Evolutionary conservation across 306 rosid genomes (phyloP).

Genomic region (Casuarina cunninghamiana): DNA sequence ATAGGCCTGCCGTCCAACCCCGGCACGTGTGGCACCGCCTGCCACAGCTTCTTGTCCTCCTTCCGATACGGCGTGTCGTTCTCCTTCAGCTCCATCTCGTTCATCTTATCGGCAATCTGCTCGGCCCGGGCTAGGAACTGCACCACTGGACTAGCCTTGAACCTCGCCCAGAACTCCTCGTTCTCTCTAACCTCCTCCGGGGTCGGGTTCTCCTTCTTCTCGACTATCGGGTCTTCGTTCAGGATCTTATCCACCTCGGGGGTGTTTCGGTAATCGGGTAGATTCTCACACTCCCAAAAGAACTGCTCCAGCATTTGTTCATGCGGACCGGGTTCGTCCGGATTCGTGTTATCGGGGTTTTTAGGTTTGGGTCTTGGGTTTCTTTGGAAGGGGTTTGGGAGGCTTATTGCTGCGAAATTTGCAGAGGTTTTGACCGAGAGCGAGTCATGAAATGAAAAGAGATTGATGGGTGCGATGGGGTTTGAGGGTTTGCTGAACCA

Average conservation of each 20-base stretch:
- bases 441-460: slow-evolving; percentile 36
- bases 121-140: slow-evolving; percentile 62
- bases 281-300: slow-evolving; percentile 65
- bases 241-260: slow-evolving; percentile 76
- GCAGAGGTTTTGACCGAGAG: slow-evolving; percentile 30
- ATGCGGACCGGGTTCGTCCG: slow-evolving; percentile 50
- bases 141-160: slow-evolving; percentile 54
- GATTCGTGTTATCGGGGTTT: slow-evolving; percentile 23
- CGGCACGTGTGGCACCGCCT: slow-evolving; percentile 54
- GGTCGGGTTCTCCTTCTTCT: slow-evolving; percentile 59
- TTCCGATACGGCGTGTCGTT: slow-evolving; percentile 57
- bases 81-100: slow-evolving; percentile 60
- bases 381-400: slow-evolving; percentile 43
- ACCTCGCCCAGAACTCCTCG: slow-evolving; percentile 46
- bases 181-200: slow-evolving; percentile 60
- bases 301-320: slow-evolving; percentile 54
- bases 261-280: slow-evolving; percentile 64
- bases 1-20: slow-evolving; percentile 88
- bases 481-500: slow-evolving; percentile 78
- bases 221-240: slow-evolving; percentile 45
- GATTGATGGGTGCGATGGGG: slow-evolving; percentile 52
- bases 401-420: slow-evolving; percentile 59
- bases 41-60: slow-evolving; percentile 75
- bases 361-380: slow-evolving; percentile 22
- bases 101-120: slow-evolving; percentile 48